Evolutionary conservation across 176 grass and related monocot genomes (phyloP).

Genomic region (Rhynchospora breviuscula): DNA sequence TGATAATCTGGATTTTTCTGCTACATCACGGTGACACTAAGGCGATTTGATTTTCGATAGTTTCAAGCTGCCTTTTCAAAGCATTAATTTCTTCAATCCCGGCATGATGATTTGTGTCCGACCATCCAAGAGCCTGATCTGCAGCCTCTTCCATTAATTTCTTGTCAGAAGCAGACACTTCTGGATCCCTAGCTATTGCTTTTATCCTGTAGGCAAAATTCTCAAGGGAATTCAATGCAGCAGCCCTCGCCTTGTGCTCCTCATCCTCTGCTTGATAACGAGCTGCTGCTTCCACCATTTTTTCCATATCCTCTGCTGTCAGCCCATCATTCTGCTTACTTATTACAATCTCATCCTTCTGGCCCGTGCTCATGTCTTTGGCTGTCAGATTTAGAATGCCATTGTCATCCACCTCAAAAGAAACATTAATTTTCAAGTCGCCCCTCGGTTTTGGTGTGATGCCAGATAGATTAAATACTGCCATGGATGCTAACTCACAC

Average conservation of each 20-base stretch:
- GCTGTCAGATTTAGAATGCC: neutral
- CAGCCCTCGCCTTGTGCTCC: constrained; percentile 6
- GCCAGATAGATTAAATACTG: neutral
- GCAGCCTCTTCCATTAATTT: neutral
- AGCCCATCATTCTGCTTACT: neutral
- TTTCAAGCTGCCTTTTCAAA: neutral
- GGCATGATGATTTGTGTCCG: neutral
- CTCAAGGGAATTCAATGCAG: constrained; percentile 15
- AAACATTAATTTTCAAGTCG: neutral
- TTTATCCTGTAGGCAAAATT: constrained; percentile 10
- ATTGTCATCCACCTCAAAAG: neutral
- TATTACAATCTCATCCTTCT: neutral
- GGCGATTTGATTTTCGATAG: neutral
- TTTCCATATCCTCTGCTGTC: neutral
- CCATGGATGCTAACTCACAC: constrained; percentile 4
- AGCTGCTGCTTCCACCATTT: neutral
- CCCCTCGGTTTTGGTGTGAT: neutral
- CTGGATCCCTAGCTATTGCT: neutral
- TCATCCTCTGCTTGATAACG: neutral
- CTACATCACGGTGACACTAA: neutral
- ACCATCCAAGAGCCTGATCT: neutral
- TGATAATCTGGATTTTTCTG: neutral
- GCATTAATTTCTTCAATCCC: constrained; percentile 8
- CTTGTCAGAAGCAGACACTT: neutral
- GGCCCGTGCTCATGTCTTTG: neutral